phyloP scores from a whole-genome alignment of 1,139 yeast genomes.

The Blastobotrys elegans region DNA sequence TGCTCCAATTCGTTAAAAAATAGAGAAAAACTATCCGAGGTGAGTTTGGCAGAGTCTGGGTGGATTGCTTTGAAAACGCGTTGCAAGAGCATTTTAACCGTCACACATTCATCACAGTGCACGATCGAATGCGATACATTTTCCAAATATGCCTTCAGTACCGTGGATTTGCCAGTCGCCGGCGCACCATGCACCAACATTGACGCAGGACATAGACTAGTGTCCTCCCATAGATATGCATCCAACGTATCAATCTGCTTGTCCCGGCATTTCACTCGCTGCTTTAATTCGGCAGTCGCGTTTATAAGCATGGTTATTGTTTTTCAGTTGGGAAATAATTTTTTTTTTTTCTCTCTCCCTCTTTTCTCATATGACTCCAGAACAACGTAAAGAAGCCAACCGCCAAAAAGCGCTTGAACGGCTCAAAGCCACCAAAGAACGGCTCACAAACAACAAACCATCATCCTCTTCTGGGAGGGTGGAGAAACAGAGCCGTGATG shows the following conservation, averaged over 20 bases:
- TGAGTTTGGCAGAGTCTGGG: conserved; percentile 7
- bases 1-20: background rate
- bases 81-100: conserved; percentile 35
- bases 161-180: conserved; percentile 32
- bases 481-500: conserved; percentile 10
- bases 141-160: conserved; percentile 23
- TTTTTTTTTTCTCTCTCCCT: background rate
- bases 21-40: conserved; percentile 1
- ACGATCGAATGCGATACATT: conserved; percentile 27
- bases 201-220: conserved; percentile 24
- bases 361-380: background rate
- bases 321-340: background rate
- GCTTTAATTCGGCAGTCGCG: conserved; percentile 3
- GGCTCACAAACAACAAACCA: conserved; percentile 14
- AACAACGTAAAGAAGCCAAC: conserved; percentile 43
- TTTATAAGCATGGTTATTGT: conserved; percentile 7
- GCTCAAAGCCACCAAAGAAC: conserved; percentile 43
- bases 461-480: background rate
- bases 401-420: conserved; percentile 56
- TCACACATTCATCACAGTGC: conserved; percentile 34
- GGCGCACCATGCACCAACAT: conserved; percentile 33
- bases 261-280: conserved; percentile 15
- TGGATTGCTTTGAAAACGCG: conserved; percentile 32
- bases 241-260: conserved; percentile 24
- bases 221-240: conserved; percentile 17